These are phyloP conservation scores for Termitomyces sp. DNA, from an alignment of 768 basidiomycete species.

Conservation along the genomic window DNA sequence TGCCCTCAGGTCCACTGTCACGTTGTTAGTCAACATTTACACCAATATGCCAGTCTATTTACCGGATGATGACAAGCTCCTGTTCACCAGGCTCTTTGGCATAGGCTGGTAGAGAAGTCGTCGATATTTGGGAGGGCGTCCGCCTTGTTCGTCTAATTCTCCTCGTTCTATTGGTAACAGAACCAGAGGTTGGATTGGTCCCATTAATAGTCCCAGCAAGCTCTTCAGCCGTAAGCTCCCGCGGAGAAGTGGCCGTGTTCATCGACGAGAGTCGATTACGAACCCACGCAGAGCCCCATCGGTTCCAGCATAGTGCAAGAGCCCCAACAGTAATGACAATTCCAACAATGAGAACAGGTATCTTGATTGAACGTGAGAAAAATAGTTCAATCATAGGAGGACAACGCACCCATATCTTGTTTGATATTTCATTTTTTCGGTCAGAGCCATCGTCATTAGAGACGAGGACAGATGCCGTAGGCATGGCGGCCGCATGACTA, in stretches of 20 bases:
- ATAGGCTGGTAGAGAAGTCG: constrained; percentile 70
- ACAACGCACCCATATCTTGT: constrained; percentile 15
- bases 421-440: not conserved
- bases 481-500: constrained; percentile 10
- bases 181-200: constrained; percentile 14
- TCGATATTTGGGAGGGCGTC: constrained; percentile 79
- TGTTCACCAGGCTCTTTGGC: constrained; percentile 82
- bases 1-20: constrained; percentile 44
- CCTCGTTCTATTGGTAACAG: constrained; percentile 24
- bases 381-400: not conserved
- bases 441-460: not conserved
- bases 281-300: not conserved
- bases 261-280: not conserved
- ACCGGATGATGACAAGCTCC: constrained; percentile 68
- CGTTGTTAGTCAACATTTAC: not conserved
- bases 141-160: constrained; percentile 40
- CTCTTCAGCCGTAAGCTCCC: constrained; percentile 54
- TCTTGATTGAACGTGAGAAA: not conserved
- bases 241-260: constrained; percentile 3
- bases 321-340: not conserved
- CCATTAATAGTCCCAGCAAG: constrained; percentile 42
- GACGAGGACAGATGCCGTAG: not conserved
- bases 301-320: constrained; percentile 4
- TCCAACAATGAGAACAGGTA: constrained; percentile 12
- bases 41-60: not conserved